Conservation (phyloP, 176 grass and related monocot species). For the Aechmea fasciata region DNA sequence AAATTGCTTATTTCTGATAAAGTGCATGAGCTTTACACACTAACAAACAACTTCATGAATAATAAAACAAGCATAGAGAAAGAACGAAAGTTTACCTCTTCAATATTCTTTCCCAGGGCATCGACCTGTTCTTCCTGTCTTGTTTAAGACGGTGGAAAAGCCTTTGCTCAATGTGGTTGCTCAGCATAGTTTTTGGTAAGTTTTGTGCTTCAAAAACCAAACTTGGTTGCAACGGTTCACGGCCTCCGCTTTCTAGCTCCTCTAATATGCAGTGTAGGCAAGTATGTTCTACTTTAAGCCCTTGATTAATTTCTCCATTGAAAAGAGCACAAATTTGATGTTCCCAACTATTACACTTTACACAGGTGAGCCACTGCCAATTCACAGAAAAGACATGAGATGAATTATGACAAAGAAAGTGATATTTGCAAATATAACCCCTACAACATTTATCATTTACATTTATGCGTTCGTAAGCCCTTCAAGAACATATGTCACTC, state of each 20-base stretch:
- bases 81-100: constrained; percentile 42
- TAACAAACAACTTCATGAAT: neutral
- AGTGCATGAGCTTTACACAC: neutral
- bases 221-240: constrained; percentile 24
- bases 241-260: constrained; percentile 46
- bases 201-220: constrained; percentile 58
- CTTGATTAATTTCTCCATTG: constrained; percentile 53
- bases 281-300: constrained; percentile 49
- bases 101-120: constrained; percentile 39
- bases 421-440: no score
- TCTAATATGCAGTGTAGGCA: constrained; percentile 73
- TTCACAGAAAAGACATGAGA: constrained; percentile 8
- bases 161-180: constrained; percentile 83
- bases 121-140: constrained; percentile 58
- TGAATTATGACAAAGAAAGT: neutral
- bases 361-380: constrained; percentile 90
- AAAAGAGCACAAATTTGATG: constrained; percentile 98
- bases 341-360: constrained; percentile 87
- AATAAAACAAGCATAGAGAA: neutral
- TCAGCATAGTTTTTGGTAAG: constrained; percentile 68
- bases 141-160: constrained; percentile 53
- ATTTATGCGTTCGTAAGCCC: no score
- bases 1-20: neutral
- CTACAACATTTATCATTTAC: no score
- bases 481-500: no score